phyloP scores from a whole-genome alignment of 148 eudicot species.

The Tetragonia tetragonoides region DNA sequence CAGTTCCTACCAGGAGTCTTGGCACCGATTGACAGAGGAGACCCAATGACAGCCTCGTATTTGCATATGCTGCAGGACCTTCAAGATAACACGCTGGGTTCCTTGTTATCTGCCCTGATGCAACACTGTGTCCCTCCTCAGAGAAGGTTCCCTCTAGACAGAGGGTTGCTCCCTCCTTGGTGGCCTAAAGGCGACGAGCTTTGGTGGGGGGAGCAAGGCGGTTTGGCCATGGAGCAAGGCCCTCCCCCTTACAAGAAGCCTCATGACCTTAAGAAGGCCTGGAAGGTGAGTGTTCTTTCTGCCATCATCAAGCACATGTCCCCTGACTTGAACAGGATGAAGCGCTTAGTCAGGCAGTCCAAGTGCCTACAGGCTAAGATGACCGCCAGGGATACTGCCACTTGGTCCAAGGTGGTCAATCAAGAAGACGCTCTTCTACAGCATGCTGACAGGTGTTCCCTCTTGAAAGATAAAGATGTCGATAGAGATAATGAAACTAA shows the following conservation, averaged over 20 bases:
- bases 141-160: conserved; percentile 35
- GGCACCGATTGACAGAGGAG: conserved; percentile 12
- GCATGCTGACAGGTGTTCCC: conserved; percentile 17
- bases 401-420: conserved; percentile 29
- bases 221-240: conserved; percentile 20
- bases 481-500: conserved; percentile 2
- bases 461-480: conserved; percentile 5
- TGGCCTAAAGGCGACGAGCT: conserved; percentile 37
- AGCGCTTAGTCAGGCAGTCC: conserved; percentile 34
- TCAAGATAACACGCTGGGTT: conserved; percentile 38
- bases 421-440: conserved; percentile 22
- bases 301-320: conserved; percentile 46
- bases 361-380: conserved; percentile 46
- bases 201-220: conserved; percentile 33
- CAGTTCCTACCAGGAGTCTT: conserved; percentile 16
- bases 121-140: conserved; percentile 42
- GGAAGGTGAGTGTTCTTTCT: conserved; percentile 44
- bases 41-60: not conserved
- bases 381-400: conserved; percentile 43
- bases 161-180: conserved; percentile 41
- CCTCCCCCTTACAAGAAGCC: conserved; percentile 39
- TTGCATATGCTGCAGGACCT: conserved; percentile 33
- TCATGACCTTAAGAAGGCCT: conserved; percentile 42
- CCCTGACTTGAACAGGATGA: conserved; percentile 34
- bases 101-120: conserved; percentile 37